These are phyloP conservation scores for Ramichloridium luteum DNA, from an alignment of 2,329 filamentous ascomycete genomes.

Conservation along the genomic window DNA sequence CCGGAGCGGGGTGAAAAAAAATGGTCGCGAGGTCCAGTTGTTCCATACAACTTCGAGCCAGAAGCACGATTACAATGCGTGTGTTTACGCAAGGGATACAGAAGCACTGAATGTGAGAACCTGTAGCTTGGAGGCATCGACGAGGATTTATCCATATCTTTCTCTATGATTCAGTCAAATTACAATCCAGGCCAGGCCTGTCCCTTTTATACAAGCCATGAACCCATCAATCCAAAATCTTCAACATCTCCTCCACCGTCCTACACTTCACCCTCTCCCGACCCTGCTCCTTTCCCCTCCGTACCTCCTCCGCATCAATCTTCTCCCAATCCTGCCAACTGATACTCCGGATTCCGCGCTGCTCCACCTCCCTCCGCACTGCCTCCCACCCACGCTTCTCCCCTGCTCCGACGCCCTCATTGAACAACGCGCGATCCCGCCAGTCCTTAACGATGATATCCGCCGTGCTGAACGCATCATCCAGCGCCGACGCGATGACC, in stretches of 20 bases:
- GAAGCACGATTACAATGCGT: too few species aligned
- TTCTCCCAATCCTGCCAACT: conserved; percentile 76
- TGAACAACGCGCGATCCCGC: conserved; percentile 36
- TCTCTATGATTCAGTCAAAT: too few species aligned
- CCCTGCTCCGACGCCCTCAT: conserved; percentile 26
- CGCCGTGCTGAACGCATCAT: conserved; percentile 80
- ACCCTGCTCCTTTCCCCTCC: conserved; percentile 51
- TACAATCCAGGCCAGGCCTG: too few species aligned
- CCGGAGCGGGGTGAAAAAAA: too few species aligned
- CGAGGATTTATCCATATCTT: too few species aligned
- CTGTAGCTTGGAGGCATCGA: too few species aligned
- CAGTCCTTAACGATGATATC: conserved; percentile 77
- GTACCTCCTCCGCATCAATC: conserved; percentile 69
- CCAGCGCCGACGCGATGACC: conserved; percentile 92
- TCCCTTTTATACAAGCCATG: too few species aligned
- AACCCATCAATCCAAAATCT: conserved; percentile 29
- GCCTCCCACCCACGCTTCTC: conserved; percentile 61
- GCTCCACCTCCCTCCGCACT: conserved; percentile 48
- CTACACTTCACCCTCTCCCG: conserved; percentile 65
- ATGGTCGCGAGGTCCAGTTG: too few species aligned
- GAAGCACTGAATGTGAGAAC: too few species aligned
- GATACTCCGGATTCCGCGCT: conserved; percentile 49
- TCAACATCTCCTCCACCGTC: conserved; percentile 46
- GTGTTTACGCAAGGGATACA: too few species aligned
- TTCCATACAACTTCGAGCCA: too few species aligned